A percentile compares a stretch with the other conserved stretches of the same genome.
Evolutionary conservation across 2,329 filamentous ascomycete species (phyloP).

Genomic region (Acephala macrosclerotiorum): DNA sequence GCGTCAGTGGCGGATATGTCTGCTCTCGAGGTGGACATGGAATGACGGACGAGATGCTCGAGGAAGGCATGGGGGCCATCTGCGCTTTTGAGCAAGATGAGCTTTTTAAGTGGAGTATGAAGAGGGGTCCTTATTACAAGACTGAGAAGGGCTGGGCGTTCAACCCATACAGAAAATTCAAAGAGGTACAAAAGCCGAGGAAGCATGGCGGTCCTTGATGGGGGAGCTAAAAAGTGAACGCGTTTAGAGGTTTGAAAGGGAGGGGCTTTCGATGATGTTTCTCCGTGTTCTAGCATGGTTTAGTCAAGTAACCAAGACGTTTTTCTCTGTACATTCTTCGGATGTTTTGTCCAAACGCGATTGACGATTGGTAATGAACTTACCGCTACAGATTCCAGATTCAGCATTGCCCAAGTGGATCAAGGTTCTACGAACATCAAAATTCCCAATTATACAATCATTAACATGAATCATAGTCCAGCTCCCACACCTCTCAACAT

Average conservation of each 20-base stretch:
- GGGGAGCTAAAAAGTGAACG: too few species aligned
- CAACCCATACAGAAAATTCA: not conserved
- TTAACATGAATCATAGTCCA: not conserved
- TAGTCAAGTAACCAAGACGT: not conserved
- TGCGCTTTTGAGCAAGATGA: not conserved
- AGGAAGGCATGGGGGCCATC: conserved; percentile 21
- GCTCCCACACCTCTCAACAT: not conserved
- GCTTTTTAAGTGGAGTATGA: not conserved
- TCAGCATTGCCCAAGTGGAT: too few species aligned
- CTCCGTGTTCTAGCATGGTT: not conserved
- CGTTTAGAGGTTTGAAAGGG: too few species aligned
- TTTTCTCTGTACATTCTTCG: not conserved
- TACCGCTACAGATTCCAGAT: too few species aligned
- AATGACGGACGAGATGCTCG: conserved; percentile 49
- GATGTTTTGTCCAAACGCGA: not conserved
- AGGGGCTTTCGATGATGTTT: too few species aligned
- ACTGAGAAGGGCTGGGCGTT: not conserved
- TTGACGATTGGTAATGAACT: too few species aligned
- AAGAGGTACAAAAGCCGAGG: not conserved
- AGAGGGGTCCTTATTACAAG: not conserved
- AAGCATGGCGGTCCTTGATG: not conserved
- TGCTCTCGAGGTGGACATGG: conserved; percentile 67
- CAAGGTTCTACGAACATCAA: too few species aligned
- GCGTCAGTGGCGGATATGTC: conserved; percentile 67
- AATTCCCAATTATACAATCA: not conserved